Base-by-base conservation (phyloP, 768 basidiomycete species). In the Termitomyces sp. region DNA sequence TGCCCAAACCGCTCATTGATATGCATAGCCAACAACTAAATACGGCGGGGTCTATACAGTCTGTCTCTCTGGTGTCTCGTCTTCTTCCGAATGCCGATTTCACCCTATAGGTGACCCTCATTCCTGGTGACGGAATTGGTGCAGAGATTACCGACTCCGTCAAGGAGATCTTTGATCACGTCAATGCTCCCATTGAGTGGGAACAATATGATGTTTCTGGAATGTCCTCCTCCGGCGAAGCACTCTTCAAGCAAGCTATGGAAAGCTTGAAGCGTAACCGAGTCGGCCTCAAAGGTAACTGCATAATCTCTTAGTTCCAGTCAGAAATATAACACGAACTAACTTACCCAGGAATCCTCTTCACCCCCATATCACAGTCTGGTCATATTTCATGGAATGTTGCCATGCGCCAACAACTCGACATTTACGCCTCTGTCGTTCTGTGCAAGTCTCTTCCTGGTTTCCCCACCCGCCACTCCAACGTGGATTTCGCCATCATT, bases 331-430 rank as follows among this genome's bases (percentile, higher is more conserved):
- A 48, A 32, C 40, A 48, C 42, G 49, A 17, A 46, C 19, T 16
- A 50, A 9, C 56, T 43, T 49, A 32, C 41, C 54, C 61, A 98
- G 96, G 97, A 64, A 99, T 98, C 66, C 89, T 99, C 62, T 98
- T 95, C 79, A 99, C 97, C 43, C 96, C 95, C 62, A 93, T 96
- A 64, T 98, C 96, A 52, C 89, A 91, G 72, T 86, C 86, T 19
- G 95, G 94, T 3, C 97, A 99, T 73, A 94, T 96, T 62, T 98
- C 97, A 58, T 99, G 97, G 97, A 99, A 99, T 70, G 97, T 99
- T 57, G 97, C 97, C 61, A 98, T 99, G 94, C 90, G 97, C 63
- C 96, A 98, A 71, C 91, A 96, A 69, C 89, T 99, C 61, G 97
- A 99, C 73, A 98, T 99, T 64, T 99, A 98, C 72, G 97, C 97